Percentiles rank a stretch among this genome's conserved stretches.
Conservation (phyloP, 257 asterid species). For the Przewalskia tangutica region DNA sequence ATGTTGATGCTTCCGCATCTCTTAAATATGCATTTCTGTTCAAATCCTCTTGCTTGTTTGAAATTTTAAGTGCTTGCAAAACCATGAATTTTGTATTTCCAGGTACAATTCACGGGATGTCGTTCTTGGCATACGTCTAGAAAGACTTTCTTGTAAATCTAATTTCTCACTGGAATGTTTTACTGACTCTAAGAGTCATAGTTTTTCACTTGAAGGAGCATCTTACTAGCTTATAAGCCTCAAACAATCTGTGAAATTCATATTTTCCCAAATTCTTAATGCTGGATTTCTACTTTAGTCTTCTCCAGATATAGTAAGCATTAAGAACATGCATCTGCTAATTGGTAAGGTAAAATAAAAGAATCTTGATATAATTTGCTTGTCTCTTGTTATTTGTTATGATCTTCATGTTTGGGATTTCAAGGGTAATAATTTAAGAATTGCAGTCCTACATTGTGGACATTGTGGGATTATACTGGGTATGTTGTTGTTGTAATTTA, state of each 20-base stretch:
- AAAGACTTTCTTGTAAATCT: not conserved
- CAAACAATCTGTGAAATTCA: not conserved
- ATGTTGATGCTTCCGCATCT: not conserved
- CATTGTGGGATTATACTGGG: too few relatives aligned
- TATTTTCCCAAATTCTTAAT: not conserved
- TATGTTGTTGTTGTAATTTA: not conserved
- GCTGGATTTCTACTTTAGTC: not conserved
- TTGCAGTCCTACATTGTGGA: too few relatives aligned
- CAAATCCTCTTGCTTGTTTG: not conserved
- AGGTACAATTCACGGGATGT: not conserved
- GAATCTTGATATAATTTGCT: not conserved
- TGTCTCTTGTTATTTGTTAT: not conserved
- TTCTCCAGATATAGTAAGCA: not conserved
- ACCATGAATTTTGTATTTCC: not conserved
- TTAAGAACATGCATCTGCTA: not conserved
- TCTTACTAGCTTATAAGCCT: not conserved
- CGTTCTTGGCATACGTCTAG: not conserved
- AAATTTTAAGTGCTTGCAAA: not conserved
- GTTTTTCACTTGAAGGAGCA: not conserved
- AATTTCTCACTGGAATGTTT: not conserved
- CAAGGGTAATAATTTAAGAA: not conserved
- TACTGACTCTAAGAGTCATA: not conserved
- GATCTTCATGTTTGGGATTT: not conserved
- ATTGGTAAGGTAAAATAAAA: not conserved
- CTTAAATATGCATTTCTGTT: not conserved